These are phyloP conservation scores for Ramaria rubella DNA, from an alignment of 768 basidiomycete species.

Conservation along the genomic window DNA sequence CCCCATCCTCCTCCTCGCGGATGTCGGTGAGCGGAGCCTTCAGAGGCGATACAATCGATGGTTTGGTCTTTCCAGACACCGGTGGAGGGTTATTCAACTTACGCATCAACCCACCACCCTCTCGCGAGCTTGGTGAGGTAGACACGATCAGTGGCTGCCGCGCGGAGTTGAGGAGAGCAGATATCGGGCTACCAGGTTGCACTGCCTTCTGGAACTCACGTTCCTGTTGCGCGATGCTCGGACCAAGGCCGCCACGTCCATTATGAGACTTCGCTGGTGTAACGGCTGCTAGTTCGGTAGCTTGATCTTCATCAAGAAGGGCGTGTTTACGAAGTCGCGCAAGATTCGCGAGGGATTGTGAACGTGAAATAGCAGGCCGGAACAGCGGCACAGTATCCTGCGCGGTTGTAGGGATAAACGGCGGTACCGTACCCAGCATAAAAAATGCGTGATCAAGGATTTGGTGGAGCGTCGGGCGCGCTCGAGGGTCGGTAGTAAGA, in stretches of 20 bases:
- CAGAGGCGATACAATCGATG: constrained; percentile 5
- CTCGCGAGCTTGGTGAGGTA: constrained; percentile 14
- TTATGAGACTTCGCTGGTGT: constrained; percentile 9
- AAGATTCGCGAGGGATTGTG: constrained; percentile 64
- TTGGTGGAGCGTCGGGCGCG: constrained; percentile 76
- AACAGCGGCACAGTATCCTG: constrained; percentile 74
- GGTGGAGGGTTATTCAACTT: constrained; percentile 22
- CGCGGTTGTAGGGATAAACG: constrained; percentile 73
- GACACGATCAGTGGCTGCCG: constrained; percentile 77
- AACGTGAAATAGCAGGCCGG: constrained; percentile 48
- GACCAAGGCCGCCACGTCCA: neutral
- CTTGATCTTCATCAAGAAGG: constrained; percentile 58
- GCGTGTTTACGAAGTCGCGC: constrained; percentile 55
- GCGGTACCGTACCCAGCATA: constrained; percentile 69
- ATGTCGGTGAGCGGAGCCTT: constrained; percentile 35
- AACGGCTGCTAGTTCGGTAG: constrained; percentile 24
- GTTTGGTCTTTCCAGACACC: constrained; percentile 2
- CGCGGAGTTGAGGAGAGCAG: constrained; percentile 82
- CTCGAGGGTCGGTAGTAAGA: constrained; percentile 74
- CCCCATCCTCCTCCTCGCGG: constrained; percentile 38
- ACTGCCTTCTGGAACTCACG: constrained; percentile 96
- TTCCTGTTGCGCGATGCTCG: constrained; percentile 74
- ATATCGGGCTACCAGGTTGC: constrained; percentile 91
- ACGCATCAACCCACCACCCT: constrained; percentile 10
- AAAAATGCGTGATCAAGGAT: constrained; percentile 87